Evolutionary conservation across 1,284 basidiomycete species (phyloP).

Genomic region (Sanghuangporus baumii): DNA sequence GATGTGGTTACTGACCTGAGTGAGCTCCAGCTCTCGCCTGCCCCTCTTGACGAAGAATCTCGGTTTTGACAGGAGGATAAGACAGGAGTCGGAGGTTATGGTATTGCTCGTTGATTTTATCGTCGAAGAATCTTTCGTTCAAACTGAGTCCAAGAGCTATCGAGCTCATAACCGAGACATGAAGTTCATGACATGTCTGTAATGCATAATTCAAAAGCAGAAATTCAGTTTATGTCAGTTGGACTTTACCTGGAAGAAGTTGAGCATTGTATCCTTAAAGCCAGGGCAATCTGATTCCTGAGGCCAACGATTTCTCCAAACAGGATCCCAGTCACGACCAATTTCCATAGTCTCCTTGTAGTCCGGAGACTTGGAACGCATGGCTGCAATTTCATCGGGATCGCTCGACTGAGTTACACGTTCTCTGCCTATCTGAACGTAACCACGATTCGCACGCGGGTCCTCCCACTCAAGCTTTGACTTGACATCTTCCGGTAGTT

Average conservation of each 20-base stretch:
- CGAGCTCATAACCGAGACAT: conserved; percentile 71
- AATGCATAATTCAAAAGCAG: background rate
- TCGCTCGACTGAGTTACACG: conserved; percentile 72
- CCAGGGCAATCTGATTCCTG: conserved; percentile 52
- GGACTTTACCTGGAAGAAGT: conserved; percentile 57
- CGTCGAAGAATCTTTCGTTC: conserved; percentile 68
- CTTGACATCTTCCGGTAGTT: conserved; percentile 58
- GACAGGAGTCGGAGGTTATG: conserved; percentile 74
- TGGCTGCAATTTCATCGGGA: conserved; percentile 64
- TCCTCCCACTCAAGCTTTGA: conserved; percentile 72
- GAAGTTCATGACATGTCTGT: conserved; percentile 70
- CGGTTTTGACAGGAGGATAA: conserved; percentile 64
- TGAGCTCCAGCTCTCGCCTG: conserved; percentile 79
- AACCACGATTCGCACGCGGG: conserved; percentile 78
- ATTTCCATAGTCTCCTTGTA: conserved; percentile 85
- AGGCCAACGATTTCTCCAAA: conserved; percentile 79
- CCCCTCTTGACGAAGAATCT: conserved; percentile 54
- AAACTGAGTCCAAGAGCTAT: conserved; percentile 75
- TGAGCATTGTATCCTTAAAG: conserved; percentile 68
- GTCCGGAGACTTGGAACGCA: conserved; percentile 71
- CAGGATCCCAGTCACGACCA: conserved; percentile 70
- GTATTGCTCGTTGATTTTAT: conserved; percentile 65
- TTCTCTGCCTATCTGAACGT: conserved; percentile 75
- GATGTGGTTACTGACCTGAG: conserved; percentile 42
- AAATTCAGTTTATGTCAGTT: background rate